Percentiles rank a stretch among this genome's conserved stretches.
Conservation (phyloP, 208 protist genomes). For the Zelonia costaricensis region DNA sequence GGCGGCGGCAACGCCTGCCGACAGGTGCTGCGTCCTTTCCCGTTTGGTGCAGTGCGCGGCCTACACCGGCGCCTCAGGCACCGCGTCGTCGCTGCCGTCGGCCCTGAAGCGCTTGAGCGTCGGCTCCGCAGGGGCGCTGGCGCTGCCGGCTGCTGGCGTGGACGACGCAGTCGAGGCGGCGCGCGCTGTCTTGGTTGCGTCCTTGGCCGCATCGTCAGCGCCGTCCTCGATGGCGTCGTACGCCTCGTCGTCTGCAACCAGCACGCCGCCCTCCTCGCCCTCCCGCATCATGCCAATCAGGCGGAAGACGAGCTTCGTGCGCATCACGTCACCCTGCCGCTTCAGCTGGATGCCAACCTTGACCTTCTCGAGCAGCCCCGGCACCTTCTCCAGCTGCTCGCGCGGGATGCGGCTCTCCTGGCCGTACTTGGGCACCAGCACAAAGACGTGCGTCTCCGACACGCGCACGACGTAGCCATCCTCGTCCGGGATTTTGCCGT, state of each 20-base stretch:
- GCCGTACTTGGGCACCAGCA: slow-evolving; percentile 89
- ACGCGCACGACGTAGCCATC: slow-evolving; percentile 84
- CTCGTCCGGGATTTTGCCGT: slow-evolving; percentile 71
- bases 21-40: too few relatives aligned
- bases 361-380: slow-evolving; percentile 80
- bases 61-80: too few relatives aligned
- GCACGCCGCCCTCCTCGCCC: slow-evolving; percentile 39
- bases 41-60: too few relatives aligned
- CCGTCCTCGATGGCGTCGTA: slow-evolving; percentile 30
- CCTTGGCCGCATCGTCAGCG: slow-evolving; percentile 15
- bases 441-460: slow-evolving; percentile 84
- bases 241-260: slow-evolving; percentile 41
- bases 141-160: background rate
- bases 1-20: too few relatives aligned
- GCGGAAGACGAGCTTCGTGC: slow-evolving; percentile 71
- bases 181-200: slow-evolving; percentile 17
- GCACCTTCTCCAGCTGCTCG: slow-evolving; percentile 65
- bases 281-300: slow-evolving; percentile 71
- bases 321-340: slow-evolving; percentile 73
- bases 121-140: background rate
- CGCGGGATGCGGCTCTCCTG: slow-evolving; percentile 85
- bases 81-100: background rate
- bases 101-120: slow-evolving; percentile 12
- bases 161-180: slow-evolving; percentile 3
- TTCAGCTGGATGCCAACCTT: slow-evolving; percentile 74